phyloP scores from a whole-genome alignment of 2,329 filamentous ascomycete species.

The Clonostachys rhizophaga region DNA sequence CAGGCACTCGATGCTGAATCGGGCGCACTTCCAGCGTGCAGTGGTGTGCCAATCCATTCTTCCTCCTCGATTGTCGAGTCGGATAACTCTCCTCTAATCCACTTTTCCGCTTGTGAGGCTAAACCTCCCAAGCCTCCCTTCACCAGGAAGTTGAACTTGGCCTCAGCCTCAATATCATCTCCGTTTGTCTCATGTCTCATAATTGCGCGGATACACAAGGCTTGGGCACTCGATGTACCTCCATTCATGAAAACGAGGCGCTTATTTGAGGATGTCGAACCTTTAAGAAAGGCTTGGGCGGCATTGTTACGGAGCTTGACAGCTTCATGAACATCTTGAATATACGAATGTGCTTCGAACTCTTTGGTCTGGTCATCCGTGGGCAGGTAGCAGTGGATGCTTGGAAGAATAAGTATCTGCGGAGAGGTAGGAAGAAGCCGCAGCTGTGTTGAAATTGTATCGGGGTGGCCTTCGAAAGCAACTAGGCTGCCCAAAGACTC shows the following conservation, averaged over 20 bases:
- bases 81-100: not conserved
- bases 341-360: conserved; percentile 26
- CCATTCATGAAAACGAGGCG: conserved; percentile 58
- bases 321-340: conserved; percentile 47
- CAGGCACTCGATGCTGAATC: not conserved
- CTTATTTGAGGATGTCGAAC: conserved; percentile 38
- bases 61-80: not conserved
- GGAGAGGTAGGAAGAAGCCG: conserved; percentile 53
- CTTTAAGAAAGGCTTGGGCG: conserved; percentile 45
- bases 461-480: conserved; percentile 53
- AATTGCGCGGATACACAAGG: conserved; percentile 49
- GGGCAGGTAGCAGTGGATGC: conserved; percentile 40
- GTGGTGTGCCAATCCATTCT: not conserved
- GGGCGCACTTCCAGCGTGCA: not conserved
- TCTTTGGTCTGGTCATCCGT: conserved; percentile 10
- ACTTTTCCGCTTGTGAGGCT: conserved; percentile 13
- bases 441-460: conserved; percentile 53
- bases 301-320: conserved; percentile 37
- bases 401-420: conserved; percentile 53
- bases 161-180: conserved; percentile 42
- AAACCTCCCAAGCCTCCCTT: conserved; percentile 40
- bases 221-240: conserved; percentile 48
- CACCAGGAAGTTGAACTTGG: conserved; percentile 44
- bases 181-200: conserved; percentile 46
- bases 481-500: conserved; percentile 43